A percentile compares a stretch with the other conserved stretches of the same genome.
phyloP scores from a whole-genome alignment of 1,139 yeast species.

The Meyerozyma guilliermondii region DNA sequence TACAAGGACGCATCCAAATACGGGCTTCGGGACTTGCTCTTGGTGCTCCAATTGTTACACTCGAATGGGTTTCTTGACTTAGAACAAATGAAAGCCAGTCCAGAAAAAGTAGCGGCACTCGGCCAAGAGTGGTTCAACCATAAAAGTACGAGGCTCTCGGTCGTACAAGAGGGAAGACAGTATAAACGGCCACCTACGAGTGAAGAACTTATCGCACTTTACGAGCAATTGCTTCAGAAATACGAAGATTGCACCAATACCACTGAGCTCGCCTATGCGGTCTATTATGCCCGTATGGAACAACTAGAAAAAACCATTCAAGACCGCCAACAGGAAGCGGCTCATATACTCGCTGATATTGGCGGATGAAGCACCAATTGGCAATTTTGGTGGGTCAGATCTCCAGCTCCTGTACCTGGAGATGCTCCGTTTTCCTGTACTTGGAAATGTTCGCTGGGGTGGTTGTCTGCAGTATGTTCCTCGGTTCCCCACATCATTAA shows the following conservation, averaged over 20 bases:
- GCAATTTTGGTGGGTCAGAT: too few species aligned
- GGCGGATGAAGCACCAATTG: background rate
- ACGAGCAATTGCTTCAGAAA: constrained; percentile 12
- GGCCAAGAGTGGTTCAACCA: constrained; percentile 17
- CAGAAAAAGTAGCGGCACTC: constrained; percentile 9
- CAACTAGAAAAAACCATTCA: constrained; percentile 9
- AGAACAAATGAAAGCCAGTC: constrained; percentile 9
- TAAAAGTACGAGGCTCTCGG: constrained; percentile 15
- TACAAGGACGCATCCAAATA: constrained; percentile 10
- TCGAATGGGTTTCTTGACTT: constrained; percentile 13
- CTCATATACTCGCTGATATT: background rate
- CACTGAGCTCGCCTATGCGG: constrained; percentile 20
- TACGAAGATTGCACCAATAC: constrained; percentile 14
- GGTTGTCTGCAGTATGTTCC: background rate
- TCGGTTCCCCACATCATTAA: constrained; percentile 1
- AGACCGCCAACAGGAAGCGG: background rate
- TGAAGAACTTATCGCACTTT: constrained; percentile 11
- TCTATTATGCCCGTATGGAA: constrained; percentile 15
- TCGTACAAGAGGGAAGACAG: constrained; percentile 8
- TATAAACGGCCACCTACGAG: constrained; percentile 11
- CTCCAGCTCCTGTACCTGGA: too few species aligned
- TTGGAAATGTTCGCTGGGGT: background rate
- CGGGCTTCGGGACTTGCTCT: constrained; percentile 16
- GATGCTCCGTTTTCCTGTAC: background rate
- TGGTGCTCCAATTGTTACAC: constrained; percentile 21